A percentile compares a stretch with the other conserved stretches of the same genome.
Evolutionary conservation across 208 protist genomes (phyloP).

Genomic region (Leishmania tarentolae): DNA sequence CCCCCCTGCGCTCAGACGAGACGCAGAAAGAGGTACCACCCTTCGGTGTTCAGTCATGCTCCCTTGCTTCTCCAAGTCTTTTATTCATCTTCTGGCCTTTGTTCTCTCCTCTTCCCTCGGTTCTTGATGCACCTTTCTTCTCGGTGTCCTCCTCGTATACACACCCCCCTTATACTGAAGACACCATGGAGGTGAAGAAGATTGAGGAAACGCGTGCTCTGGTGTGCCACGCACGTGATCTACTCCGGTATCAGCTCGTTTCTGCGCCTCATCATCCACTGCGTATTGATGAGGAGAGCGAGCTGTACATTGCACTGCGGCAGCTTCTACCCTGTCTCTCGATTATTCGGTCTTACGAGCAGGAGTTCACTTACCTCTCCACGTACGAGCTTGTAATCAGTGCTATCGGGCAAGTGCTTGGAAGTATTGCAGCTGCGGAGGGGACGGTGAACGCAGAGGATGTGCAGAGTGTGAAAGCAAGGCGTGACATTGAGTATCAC

Average conservation of each 20-base stretch:
- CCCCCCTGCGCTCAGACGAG: neutral
- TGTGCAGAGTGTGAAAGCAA: neutral
- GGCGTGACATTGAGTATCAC: neutral
- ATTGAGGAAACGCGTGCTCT: conserved; percentile 25
- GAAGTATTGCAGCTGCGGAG: neutral
- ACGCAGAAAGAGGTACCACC: neutral
- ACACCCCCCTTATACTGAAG: neutral
- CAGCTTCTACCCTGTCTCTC: conserved; percentile 40
- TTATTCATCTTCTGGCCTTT: neutral
- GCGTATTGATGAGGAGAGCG: neutral
- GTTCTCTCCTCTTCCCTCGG: neutral
- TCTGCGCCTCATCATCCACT: neutral
- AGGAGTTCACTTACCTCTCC: conserved; percentile 8
- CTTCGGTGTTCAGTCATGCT: neutral
- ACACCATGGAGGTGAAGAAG: conserved; percentile 33
- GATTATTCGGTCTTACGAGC: conserved; percentile 42
- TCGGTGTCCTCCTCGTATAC: neutral
- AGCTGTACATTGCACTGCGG: conserved; percentile 23
- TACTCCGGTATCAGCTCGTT: conserved; percentile 24
- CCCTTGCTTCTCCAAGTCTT: neutral
- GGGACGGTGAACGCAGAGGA: neutral
- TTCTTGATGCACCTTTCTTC: neutral
- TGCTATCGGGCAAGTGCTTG: conserved; percentile 23
- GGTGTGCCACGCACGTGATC: conserved; percentile 15
- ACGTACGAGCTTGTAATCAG: conserved; percentile 15